Percentiles rank a stretch among this genome's conserved stretches.
Conservation (phyloP, 768 basidiomycete species). For the Tylopilus subfusipes region DNA sequence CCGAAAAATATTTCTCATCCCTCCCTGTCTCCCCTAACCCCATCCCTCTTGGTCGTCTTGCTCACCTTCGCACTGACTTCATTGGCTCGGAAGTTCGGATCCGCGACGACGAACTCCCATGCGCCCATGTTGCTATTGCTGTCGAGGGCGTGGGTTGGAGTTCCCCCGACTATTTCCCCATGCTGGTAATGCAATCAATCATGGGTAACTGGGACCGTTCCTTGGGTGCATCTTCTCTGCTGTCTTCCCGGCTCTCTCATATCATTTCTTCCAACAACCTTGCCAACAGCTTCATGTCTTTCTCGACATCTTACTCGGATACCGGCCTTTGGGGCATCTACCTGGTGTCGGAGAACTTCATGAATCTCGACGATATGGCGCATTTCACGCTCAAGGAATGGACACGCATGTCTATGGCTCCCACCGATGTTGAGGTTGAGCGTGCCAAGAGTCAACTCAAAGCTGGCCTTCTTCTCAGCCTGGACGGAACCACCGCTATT, state of each 20-base stretch:
- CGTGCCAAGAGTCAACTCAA: conserved; percentile 98
- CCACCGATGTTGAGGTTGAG: conserved; percentile 85
- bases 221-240: conserved; percentile 83
- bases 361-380: conserved; percentile 87
- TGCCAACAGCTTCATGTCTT: conserved; percentile 99
- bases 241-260: conserved; percentile 88
- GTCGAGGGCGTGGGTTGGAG: conserved; percentile 98
- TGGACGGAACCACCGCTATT: conserved; percentile 95
- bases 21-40: conserved; percentile 87
- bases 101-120: conserved; percentile 86
- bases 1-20: conserved; percentile 87
- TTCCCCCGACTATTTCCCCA: conserved; percentile 98
- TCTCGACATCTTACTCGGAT: conserved; percentile 98
- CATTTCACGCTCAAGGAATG: conserved; percentile 96
- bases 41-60: conserved; percentile 78
- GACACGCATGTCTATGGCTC: conserved; percentile 89
- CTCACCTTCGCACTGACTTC: conserved; percentile 77
- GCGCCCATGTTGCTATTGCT: conserved; percentile 92
- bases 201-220: conserved; percentile 99
- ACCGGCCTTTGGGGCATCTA: conserved; percentile 99
- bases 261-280: conserved; percentile 91
- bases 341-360: conserved; percentile 89
- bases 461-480: conserved; percentile 81
- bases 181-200: conserved; percentile 97
- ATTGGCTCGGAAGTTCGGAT: conserved; percentile 94